Base-by-base conservation (phyloP, 2,329 filamentous ascomycete genomes). In the Raffaelea ambrosiae region DNA sequence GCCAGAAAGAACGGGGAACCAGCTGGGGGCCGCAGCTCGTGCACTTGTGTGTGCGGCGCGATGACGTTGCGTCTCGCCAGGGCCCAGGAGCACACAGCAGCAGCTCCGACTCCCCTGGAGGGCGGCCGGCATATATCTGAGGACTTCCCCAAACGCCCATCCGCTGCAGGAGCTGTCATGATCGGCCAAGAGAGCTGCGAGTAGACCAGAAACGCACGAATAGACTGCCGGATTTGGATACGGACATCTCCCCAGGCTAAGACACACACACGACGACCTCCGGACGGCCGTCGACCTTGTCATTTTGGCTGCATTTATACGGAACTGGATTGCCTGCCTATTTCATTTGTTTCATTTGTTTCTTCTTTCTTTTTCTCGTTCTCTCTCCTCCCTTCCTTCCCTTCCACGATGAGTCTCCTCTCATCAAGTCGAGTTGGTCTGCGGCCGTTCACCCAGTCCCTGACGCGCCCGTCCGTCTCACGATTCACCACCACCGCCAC, bases 401-500 rank as follows among this genome's bases (percentile, higher is more conserved):
- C 35, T 19, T 39, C 43, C 35, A 23, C 22, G 10, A 23, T 13
- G 35, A 38, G 35, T 13, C 10, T 45, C n/a, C 11, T 29, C 20
- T 22, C 31, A 9, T 21, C 43, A 13, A 39, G 43, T 29, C 43
- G 43, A 8, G 9, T 19, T 14, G 43, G 29, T 18, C 43, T 45
- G 3, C 43, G 43, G 14, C 35, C 43, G 11, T 20, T 45, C 14
- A 18, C 22, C 3, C 41, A 31, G 23, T 19, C 43, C 13, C 11
- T n/a, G 4, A 5, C n/a, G 13, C 43, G 13, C 14, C 21, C 39
- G 9, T 45, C 35, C 26, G 7, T 38, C 3, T 3, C 22, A 38
- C 8, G 35, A 38, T 14, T 38, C n/a, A n/a, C 26, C 13, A 56
- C 38, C 35, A n/a, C 20, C 14, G 33, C 39, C 22, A 43, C 40